Percentiles rank a stretch among this genome's conserved stretches.
phyloP scores from a whole-genome alignment of 2,329 filamentous ascomycete genomes.

The Plectosphaerella cucumerina region DNA sequence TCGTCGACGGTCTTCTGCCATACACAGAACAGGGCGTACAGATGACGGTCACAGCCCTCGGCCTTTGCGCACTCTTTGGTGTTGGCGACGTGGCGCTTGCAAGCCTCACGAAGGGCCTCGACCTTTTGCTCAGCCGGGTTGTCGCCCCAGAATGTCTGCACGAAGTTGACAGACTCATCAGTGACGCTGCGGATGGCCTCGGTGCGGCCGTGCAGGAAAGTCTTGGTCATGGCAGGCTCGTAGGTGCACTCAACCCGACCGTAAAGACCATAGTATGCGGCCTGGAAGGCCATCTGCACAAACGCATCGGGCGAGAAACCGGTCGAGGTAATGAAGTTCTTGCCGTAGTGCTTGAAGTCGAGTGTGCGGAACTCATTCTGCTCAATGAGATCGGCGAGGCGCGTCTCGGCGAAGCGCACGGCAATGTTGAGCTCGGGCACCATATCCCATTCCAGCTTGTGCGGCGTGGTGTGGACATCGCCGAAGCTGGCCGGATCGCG shows the following conservation, averaged over 20 bases:
- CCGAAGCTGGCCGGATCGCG: constrained; percentile 88
- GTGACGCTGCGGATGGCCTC: constrained; percentile 89
- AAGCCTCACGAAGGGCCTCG: constrained; percentile 77
- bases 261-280: constrained; percentile 95
- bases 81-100: constrained; percentile 72
- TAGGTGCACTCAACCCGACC: constrained; percentile 93
- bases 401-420: constrained; percentile 89
- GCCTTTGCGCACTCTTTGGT: constrained; percentile 87
- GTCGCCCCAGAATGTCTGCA: constrained; percentile 92
- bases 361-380: constrained; percentile 95
- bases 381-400: constrained; percentile 88
- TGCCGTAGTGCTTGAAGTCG: constrained; percentile 85
- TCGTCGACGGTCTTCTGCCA: constrained; percentile 90
- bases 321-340: constrained; percentile 96
- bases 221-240: constrained; percentile 97
- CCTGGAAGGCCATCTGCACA: constrained; percentile 98
- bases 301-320: constrained; percentile 97
- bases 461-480: constrained; percentile 87
- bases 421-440: constrained; percentile 85
- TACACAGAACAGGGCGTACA: constrained; percentile 90
- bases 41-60: constrained; percentile 84
- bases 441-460: constrained; percentile 98
- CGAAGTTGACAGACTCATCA: constrained; percentile 78
- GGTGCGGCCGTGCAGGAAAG: constrained; percentile 87
- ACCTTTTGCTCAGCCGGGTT: constrained; percentile 79